Evolutionary conservation across 2,329 filamentous ascomycete genomes (phyloP).

Genomic region (Apiospora kogelbergensis): DNA sequence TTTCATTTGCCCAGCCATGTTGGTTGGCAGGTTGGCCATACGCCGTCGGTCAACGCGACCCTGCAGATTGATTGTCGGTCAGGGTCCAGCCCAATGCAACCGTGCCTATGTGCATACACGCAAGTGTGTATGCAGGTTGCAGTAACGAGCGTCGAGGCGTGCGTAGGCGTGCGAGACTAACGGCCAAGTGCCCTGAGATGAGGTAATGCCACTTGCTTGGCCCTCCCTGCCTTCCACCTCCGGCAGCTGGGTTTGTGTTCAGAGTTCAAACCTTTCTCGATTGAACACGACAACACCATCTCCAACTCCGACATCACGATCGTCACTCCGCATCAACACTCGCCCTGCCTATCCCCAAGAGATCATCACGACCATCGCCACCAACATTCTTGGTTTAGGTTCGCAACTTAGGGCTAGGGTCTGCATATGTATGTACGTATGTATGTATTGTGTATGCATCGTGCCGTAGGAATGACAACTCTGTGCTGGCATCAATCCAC

Average conservation of each 20-base stretch:
- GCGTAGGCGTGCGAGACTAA: no score
- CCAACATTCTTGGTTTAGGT: neutral
- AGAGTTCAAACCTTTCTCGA: neutral
- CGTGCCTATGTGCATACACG: no score
- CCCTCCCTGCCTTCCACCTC: neutral
- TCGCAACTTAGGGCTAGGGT: neutral
- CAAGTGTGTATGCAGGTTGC: neutral
- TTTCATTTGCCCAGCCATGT: neutral
- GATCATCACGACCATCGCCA: neutral
- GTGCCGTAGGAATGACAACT: neutral
- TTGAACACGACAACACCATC: neutral
- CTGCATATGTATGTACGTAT: neutral
- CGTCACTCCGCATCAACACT: neutral
- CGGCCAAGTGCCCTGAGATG: neutral
- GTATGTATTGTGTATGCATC: neutral
- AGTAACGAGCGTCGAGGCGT: neutral
- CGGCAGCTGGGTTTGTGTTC: neutral
- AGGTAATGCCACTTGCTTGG: neutral
- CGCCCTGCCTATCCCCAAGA: neutral
- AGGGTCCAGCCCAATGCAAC: neutral
- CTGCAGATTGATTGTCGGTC: conserved; percentile 1
- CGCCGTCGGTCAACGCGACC: neutral
- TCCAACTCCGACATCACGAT: neutral
- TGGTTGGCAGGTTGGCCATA: neutral
- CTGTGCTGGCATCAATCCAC: neutral